These are phyloP conservation scores for Protomyces lactucae-debilis DNA, from an alignment of 1,139 yeast species.

Conservation along the genomic window DNA sequence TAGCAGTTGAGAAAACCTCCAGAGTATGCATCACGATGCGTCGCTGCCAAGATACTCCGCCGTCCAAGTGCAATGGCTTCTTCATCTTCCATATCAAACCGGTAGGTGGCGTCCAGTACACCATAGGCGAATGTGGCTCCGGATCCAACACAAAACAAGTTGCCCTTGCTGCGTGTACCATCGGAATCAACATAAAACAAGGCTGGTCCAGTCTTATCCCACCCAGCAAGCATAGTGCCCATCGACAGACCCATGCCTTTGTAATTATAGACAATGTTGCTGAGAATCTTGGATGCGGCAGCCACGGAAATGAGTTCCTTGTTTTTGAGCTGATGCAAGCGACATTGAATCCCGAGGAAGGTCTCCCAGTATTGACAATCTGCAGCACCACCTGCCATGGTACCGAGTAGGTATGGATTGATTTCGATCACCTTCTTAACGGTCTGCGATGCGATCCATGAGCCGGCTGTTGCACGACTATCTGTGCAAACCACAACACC, in stretches of 20 bases:
- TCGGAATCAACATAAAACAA: slow-evolving; percentile 95
- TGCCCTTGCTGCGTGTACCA: slow-evolving; percentile 93
- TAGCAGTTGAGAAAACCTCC: slow-evolving; percentile 91
- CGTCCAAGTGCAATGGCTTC: slow-evolving; percentile 93
- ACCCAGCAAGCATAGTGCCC: slow-evolving; percentile 46
- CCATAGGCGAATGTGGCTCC: slow-evolving; percentile 99
- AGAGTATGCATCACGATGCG: slow-evolving; percentile 97
- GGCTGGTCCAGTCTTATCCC: slow-evolving; percentile 91
- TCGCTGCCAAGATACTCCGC: slow-evolving; percentile 93
- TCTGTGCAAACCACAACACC: slow-evolving; percentile 57
- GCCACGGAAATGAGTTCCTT: slow-evolving; percentile 94
- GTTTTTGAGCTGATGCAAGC: slow-evolving; percentile 89
- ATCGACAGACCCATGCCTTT: slow-evolving; percentile 98
- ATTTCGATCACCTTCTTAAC: slow-evolving; percentile 96
- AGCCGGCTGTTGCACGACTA: slow-evolving; percentile 29
- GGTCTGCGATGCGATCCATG: slow-evolving; percentile 76
- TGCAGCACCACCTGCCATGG: slow-evolving; percentile 99
- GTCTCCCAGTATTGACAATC: slow-evolving; percentile 99
- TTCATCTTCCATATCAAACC: slow-evolving; percentile 84
- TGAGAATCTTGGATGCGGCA: slow-evolving; percentile 89
- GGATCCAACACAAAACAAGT: slow-evolving; percentile 93
- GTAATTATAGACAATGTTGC: slow-evolving; percentile 83
- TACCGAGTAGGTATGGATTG: slow-evolving; percentile 83
- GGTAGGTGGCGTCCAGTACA: slow-evolving; percentile 85
- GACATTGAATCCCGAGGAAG: slow-evolving; percentile 95